A percentile compares a stretch with the other conserved stretches of the same genome.
Evolutionary conservation across 371 early-diverging fungal genomes (phyloP).

Genomic region (Rhizopus delemar): DNA sequence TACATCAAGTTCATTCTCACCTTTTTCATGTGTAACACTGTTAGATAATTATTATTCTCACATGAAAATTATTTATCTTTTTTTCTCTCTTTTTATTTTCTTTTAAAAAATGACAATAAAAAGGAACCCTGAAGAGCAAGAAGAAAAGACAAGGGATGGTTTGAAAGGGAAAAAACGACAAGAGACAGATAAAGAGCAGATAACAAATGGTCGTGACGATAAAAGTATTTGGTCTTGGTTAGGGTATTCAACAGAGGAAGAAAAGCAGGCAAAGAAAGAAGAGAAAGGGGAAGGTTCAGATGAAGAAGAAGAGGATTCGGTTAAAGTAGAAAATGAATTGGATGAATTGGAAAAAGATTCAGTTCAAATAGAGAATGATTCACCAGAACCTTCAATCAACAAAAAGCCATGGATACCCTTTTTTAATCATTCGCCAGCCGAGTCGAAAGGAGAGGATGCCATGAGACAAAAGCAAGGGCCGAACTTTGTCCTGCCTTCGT

Average conservation of each 20-base stretch:
- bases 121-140: not conserved
- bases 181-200: not conserved
- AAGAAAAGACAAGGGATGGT: not conserved
- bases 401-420: conserved; percentile 10
- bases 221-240: conserved; percentile 25
- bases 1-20: too few species aligned
- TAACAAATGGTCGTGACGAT: not conserved
- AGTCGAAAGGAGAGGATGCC: not conserved
- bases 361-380: not conserved
- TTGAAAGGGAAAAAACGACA: conserved; percentile 10
- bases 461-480: not conserved
- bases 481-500: conserved; percentile 29
- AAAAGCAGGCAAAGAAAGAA: conserved; percentile 1
- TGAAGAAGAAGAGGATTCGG: not conserved
- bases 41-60: not conserved
- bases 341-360: conserved; percentile 2
- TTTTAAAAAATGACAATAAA: conserved; percentile 3
- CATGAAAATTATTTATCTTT: conserved; percentile 12
- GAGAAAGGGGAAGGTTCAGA: not conserved
- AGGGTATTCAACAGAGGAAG: conserved; percentile 12
- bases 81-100: conserved; percentile 1
- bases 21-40: not conserved
- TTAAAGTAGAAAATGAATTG: conserved; percentile 2
- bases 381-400: too few species aligned
- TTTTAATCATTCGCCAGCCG: conserved; percentile 8